Evolutionary conservation across 176 grass and related monocot genomes (phyloP), one percentile per base, ranked within the genome.

Genomic region (Rhynchospora breviuscula): DNA sequence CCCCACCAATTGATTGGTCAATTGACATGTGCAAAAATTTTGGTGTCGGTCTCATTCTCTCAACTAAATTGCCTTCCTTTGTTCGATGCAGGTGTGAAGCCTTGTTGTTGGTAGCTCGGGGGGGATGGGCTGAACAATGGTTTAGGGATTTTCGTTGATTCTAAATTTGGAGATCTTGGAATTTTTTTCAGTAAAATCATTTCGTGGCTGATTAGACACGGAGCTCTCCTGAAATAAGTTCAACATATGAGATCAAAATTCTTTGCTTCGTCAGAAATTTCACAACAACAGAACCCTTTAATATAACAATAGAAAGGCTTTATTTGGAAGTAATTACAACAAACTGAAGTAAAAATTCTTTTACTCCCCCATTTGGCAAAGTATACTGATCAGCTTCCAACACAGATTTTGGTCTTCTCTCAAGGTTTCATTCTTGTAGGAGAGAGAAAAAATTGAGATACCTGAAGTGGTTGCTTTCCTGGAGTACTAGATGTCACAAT

Each of bases 171-270:
- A n/a, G 84, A 33, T 85, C 85, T 89, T 64, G 53, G 17, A 80
- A 65, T 71, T 62, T 85, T n/a, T 86, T 82, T 85, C 90, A 35
- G 8, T 80, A 53, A 72, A 64, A 53, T 82, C 70, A 6, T 78
- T 47, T 11, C 7, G 64, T 0, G 59, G 81, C 78, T 91, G 87
- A 74, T 97, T 93, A 43, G 81, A 81, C 68, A 93, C 62, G 21
- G 72, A 85, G 65, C 86, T 90, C 79, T 97, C 94, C 91, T 93
- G 88, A 54, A 90, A 87, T 49, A 3, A 74, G 66, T 29, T 29
- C 6, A 1, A 66, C 78, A 26, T 54, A 7, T 47, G n/a, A 8
- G 10, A 46, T 61, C 53, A 15, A 59, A 46, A 22, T 60, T 33
- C 6, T 29, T 29, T 84, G 40, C 44, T 63, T 23, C 7, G 11